Base-by-base conservation (phyloP, 225 moss, liverwort and hornwort species). In the Sphagnum contortum region DNA sequence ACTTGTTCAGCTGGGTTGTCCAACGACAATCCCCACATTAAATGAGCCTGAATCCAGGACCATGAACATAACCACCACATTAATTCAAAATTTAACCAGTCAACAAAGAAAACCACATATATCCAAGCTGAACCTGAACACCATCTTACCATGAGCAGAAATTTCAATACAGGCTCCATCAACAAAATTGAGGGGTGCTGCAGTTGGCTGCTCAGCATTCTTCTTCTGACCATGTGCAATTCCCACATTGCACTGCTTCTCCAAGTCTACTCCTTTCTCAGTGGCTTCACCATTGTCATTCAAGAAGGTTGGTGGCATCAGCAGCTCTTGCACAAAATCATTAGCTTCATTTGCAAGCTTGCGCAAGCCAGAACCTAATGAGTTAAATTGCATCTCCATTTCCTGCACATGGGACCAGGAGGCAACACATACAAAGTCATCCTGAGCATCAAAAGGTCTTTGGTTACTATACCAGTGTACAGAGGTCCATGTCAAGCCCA, bases 131-230 rank as follows among this genome's bases (percentile, higher is more conserved):
- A 45, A 6, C 49, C 48, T 5, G 50, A 48, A 49, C 48, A 6
- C 14, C 66, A 83, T 29, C 29, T 29, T 29, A 29, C 83, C 80
- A 77, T 80, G 80, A 66, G 66, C 74, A 71, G 72, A 72, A 69
- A 80, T 80, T 68, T 83, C 80, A 79, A 77, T 80, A 70, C 83
- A 83, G 63, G 80, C 83, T 77, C 80, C 77, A 57, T 83, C 83
- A 72, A 83, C 77, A 64, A 80, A 83, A 72, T 77, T 80, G 77
- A 80, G 74, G 52, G 77, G 80, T 68, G 83, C 71, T 48, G 77
- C 77, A 60, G 74, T 77, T 70, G 80, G 70, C 70, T 80, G 80
- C 74, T 80, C 77, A 49, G 79, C 80, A 67, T 76, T 74, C 67
- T 80, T 72, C 70, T 80, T 67, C 70, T 80, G 77, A 63, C 77